Evolutionary conservation across 2,329 filamentous ascomycete genomes (phyloP).

Genomic region (Parastagonospora avenae): DNA sequence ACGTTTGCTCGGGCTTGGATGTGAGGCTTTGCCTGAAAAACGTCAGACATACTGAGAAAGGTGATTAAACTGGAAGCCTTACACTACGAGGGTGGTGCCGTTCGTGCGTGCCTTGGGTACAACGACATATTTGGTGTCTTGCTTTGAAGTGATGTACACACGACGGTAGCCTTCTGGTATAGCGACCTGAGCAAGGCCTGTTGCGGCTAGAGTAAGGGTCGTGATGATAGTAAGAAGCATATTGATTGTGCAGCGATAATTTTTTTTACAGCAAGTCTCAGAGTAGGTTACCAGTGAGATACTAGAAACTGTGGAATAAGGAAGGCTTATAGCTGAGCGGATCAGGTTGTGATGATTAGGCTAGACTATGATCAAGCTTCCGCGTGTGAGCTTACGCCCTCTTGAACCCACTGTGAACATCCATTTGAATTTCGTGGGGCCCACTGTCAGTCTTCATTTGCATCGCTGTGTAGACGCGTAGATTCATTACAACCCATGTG

Average conservation of each 20-base stretch:
- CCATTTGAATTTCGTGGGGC: slow-evolving; percentile 9
- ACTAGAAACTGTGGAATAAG: background rate
- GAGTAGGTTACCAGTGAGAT: background rate
- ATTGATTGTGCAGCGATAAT: slow-evolving; percentile 2
- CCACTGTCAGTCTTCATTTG: slow-evolving; percentile 1
- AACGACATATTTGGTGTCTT: slow-evolving; percentile 35
- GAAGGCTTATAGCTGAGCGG: background rate
- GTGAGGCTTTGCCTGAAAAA: slow-evolving; percentile 28
- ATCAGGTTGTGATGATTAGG: background rate
- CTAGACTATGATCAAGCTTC: background rate
- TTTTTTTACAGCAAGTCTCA: background rate
- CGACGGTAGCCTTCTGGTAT: slow-evolving; percentile 31
- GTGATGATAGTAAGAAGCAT: slow-evolving; percentile 28
- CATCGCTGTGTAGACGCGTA: background rate
- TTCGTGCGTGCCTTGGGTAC: slow-evolving; percentile 29
- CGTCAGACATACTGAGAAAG: background rate
- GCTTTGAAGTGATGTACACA: slow-evolving; percentile 37
- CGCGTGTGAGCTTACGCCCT: background rate
- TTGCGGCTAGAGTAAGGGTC: slow-evolving; percentile 24
- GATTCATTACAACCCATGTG: slow-evolving; percentile 1
- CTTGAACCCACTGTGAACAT: background rate
- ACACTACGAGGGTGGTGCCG: slow-evolving; percentile 35
- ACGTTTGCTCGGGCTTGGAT: slow-evolving; percentile 32
- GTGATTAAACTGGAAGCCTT: background rate
- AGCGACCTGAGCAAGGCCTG: slow-evolving; percentile 22